These are phyloP conservation scores for Mucor mucedo DNA, from an alignment of 371 early-diverging fungal species.

Conservation along the genomic window DNA sequence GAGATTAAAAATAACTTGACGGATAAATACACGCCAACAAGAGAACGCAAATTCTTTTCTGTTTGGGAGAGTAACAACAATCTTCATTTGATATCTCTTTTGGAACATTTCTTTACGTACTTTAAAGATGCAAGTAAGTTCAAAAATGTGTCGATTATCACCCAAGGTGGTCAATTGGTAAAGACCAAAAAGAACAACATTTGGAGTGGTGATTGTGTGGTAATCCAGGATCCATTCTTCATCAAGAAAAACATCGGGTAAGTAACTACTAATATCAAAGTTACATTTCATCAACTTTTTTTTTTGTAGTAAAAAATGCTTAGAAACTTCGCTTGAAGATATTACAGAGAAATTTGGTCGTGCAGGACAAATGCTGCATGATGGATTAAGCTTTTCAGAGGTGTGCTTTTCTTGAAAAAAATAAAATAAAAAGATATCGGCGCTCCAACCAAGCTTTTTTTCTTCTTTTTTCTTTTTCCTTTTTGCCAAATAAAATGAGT, in stretches of 20 bases:
- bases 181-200: too few relatives aligned
- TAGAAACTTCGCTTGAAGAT: background rate
- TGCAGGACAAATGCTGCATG: background rate
- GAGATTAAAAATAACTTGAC: background rate
- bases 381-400: background rate
- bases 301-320: background rate
- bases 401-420: too few relatives aligned
- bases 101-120: background rate
- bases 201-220: too few relatives aligned
- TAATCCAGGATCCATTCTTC: too few relatives aligned
- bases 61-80: background rate
- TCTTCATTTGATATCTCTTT: background rate
- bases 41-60: background rate
- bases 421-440: too few relatives aligned
- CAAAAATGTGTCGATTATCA: background rate
- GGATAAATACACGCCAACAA: background rate
- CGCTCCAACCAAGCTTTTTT: background rate
- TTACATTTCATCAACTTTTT: background rate
- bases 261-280: background rate
- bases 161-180: too few relatives aligned
- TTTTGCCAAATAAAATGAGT: constrained; percentile 1
- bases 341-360: background rate
- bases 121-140: background rate
- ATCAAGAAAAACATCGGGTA: background rate
- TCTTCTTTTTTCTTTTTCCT: background rate